A percentile compares a stretch with the other conserved stretches of the same genome.
These are phyloP conservation scores for Cudoniella acicularis DNA, from an alignment of 495 filamentous ascomycete species.

Conservation along the genomic window DNA sequence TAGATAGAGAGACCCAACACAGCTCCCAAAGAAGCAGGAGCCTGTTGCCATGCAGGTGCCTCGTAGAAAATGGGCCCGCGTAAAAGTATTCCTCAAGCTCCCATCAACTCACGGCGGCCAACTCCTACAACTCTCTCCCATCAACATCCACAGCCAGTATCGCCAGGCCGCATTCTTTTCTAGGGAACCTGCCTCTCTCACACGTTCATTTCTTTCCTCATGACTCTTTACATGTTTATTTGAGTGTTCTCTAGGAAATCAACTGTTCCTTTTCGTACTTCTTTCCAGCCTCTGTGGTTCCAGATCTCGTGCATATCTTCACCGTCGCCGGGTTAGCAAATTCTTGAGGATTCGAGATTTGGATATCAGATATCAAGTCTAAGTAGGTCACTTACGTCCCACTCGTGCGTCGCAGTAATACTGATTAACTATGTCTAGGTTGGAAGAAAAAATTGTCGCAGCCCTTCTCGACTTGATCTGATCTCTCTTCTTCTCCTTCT, in stretches of 20 bases:
- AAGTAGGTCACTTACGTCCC: neutral
- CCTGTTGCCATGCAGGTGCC: neutral
- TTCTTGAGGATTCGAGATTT: too few relatives aligned
- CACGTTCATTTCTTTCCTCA: neutral
- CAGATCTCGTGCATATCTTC: neutral
- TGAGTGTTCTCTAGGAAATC: neutral
- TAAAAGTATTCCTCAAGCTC: neutral
- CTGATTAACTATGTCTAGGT: neutral
- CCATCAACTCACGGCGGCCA: neutral
- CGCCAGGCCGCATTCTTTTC: neutral
- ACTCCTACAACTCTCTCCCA: neutral
- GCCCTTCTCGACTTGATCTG: neutral
- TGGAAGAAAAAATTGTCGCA: neutral
- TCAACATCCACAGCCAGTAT: constrained; percentile 2
- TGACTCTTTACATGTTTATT: neutral
- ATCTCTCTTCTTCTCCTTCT: neutral
- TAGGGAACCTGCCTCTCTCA: neutral
- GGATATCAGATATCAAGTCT: neutral
- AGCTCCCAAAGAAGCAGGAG: neutral
- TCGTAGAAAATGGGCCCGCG: neutral
- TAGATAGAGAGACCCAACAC: too few relatives aligned
- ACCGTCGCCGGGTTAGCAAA: too few relatives aligned
- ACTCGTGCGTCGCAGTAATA: neutral
- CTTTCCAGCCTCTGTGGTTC: neutral
- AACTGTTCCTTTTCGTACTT: neutral